Evolutionary conservation across 345 rosid species (phyloP), one percentile per base, ranked within the genome.

Genomic region (Brassica nigra): DNA sequence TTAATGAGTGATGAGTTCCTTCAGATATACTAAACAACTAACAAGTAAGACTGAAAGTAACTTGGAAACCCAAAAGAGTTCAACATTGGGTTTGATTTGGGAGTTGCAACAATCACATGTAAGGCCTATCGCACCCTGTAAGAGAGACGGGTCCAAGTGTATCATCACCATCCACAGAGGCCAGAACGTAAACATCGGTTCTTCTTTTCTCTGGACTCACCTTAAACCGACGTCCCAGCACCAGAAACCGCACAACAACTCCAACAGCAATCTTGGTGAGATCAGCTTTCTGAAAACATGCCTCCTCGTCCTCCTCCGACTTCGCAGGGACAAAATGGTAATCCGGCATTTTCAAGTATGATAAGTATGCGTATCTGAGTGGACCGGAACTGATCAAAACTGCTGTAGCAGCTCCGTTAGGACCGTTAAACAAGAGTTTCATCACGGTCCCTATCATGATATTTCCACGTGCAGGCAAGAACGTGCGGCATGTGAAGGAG

Each of bases 401-500:
- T 29, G 9, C 66, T 29, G 36, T 29, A 62, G 66, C 66, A 14
- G 11, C 71, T 23, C 80, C 84, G n/a, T 23, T 42, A 57, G 12
- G 62, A 57, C 58, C 14, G n/a, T 2, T 23, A 16, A 0, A 81
- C 73, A 57, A 20, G 29, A 59, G 6, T 23, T 33, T 67, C 4
- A 3, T 5, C 3, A 81, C 84, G 34, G 39, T n/a, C 31, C 84
- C 84, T 72, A 76, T 62, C 80, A 81, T 59, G 74, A 76, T 34
- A 47, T 76, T 74, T 71, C 84, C 81, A 42, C 16, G 44, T 7
- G 30, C 20, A 31, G 84, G 84, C 47, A 81, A 66, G 81, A 81
- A 81, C 14, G 81, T 76, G 16, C 81, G 84, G 74, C 84, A 81
- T 58, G 77, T 81, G 78, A 81, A 81, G 9, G 74, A 71, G 36